Conservation (phyloP, 73 alveolate genomes). For the Stentor coeruleus region DNA sequence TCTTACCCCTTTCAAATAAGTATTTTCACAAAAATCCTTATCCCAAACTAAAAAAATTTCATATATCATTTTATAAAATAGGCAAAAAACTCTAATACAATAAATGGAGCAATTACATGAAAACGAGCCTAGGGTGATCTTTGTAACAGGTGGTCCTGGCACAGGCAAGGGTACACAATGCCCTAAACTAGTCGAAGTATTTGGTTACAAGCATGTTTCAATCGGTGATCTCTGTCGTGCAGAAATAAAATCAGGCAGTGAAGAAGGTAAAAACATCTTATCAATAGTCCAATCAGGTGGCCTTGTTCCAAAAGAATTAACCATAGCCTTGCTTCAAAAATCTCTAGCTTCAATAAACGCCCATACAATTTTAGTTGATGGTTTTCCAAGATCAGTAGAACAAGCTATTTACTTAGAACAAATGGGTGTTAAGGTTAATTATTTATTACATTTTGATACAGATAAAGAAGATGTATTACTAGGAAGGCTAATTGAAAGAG, state of each 20-base stretch:
- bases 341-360: conserved; percentile 44
- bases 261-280: conserved; percentile 49
- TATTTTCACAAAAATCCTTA: too few species aligned
- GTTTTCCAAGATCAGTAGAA: conserved; percentile 84
- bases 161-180: conserved; percentile 98
- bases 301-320: conserved; percentile 68
- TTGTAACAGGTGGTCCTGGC: conserved; percentile 84
- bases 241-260: conserved; percentile 45
- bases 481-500: conserved; percentile 85
- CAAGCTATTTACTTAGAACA: conserved; percentile 70
- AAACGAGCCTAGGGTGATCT: conserved; percentile 40
- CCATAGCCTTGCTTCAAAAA: conserved; percentile 47
- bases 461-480: conserved; percentile 79
- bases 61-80: too few species aligned
- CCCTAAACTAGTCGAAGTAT: conserved; percentile 56
- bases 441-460: conserved; percentile 25
- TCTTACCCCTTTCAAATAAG: too few species aligned
- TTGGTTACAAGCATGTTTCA: conserved; percentile 64
- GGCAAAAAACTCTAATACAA: too few species aligned
- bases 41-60: too few species aligned
- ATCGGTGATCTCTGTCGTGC: conserved; percentile 80
- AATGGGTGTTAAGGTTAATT: conserved; percentile 32
- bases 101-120: conserved; percentile 24
- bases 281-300: conserved; percentile 56
- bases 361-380: conserved; percentile 72